Evolutionary conservation across 1,284 basidiomycete genomes (phyloP).

Genomic region (Pascua guehoae): DNA sequence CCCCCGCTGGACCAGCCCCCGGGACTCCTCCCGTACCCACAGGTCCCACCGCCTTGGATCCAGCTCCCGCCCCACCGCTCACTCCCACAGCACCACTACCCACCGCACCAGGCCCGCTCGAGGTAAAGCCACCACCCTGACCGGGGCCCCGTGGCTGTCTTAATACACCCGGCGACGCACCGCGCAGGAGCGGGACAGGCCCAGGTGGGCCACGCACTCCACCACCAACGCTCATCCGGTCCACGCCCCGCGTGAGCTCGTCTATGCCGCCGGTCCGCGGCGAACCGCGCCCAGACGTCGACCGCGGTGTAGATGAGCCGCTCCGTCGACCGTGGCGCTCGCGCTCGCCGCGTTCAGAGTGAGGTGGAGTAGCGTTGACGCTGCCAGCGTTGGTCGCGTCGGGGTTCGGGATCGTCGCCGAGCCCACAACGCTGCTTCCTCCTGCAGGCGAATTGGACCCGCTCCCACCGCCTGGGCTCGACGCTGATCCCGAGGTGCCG

Average conservation of each 20-base stretch:
- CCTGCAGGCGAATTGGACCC: neutral
- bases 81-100: too few species aligned
- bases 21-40: too few species aligned
- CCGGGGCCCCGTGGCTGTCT: constrained; percentile 16
- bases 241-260: constrained; percentile 12
- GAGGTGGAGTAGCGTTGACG: neutral
- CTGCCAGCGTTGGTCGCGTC: neutral
- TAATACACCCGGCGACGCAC: constrained; percentile 10
- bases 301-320: constrained; percentile 3
- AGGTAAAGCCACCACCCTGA: constrained; percentile 4
- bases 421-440: neutral
- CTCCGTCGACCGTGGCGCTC: neutral
- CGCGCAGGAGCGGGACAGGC: constrained; percentile 1
- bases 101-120: too few species aligned
- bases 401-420: neutral
- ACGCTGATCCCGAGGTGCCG: neutral
- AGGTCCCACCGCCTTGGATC: too few species aligned
- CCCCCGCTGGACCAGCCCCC: too few species aligned
- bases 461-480: neutral
- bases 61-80: too few species aligned
- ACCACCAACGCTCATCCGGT: neutral
- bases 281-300: neutral
- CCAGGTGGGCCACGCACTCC: neutral
- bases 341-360: neutral
- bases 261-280: constrained; percentile 1